Conservation (phyloP, 2,329 filamentous ascomycete genomes). For the Phyllosticta citriasiana region DNA sequence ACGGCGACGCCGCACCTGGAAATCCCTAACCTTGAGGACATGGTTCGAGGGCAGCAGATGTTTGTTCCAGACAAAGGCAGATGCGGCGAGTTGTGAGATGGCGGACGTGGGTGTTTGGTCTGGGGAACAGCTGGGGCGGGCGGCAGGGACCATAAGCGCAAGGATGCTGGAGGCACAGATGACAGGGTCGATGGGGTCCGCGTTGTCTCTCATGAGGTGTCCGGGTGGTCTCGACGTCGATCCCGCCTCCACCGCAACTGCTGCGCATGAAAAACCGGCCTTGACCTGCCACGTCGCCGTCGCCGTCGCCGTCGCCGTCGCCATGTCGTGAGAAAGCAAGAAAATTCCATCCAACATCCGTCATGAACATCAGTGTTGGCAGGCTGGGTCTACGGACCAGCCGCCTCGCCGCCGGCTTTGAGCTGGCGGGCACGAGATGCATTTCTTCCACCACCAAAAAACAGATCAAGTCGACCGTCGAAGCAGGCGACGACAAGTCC, state of each 20-base stretch:
- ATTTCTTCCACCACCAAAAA: conserved; percentile 1
- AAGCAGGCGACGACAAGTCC: conserved; percentile 53
- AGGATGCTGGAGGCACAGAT: background rate
- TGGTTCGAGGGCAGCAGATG: background rate
- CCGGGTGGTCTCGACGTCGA: background rate
- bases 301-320: background rate
- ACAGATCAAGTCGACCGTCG: conserved; percentile 19
- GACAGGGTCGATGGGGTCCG: too few relatives aligned
- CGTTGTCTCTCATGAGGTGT: too few relatives aligned
- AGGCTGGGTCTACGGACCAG: conserved; percentile 8
- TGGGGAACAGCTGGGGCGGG: conserved; percentile 7
- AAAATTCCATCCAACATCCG: background rate
- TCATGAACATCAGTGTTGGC: conserved; percentile 1
- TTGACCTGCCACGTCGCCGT: background rate
- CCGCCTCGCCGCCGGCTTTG: background rate
- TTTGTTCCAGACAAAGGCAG: background rate
- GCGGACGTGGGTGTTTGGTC: background rate
- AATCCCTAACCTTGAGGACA: conserved; percentile 6
- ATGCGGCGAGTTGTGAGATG: background rate
- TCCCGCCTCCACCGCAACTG: background rate
- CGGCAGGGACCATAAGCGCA: conserved; percentile 2
- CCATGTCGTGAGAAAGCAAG: background rate
- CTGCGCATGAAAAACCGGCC: background rate
- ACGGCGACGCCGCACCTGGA: background rate
- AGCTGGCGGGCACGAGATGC: background rate